Evolutionary conservation across 805 yeast species (phyloP), one percentile per base, ranked within the genome.

Genomic region (Candida berthetii): DNA sequence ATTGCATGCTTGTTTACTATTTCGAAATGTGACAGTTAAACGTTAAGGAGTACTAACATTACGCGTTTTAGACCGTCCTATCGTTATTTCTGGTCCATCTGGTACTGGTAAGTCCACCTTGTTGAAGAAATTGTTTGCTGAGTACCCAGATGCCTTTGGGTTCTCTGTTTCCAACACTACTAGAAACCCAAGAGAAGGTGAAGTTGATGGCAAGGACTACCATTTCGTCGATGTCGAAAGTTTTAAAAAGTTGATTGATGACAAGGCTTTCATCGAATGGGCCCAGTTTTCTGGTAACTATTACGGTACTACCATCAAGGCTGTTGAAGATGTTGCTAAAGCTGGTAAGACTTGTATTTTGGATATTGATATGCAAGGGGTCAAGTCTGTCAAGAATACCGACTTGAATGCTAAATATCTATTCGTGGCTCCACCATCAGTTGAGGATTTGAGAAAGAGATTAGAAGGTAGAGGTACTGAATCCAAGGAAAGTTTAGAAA

Each of bases 321-420:
- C 96, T 25, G 97, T 93, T 36, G 75, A 85, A 53, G 69, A 74
- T 36, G 73, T 67, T 34, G 63, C 71, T 27, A 64, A 65, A 40
- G 61, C 72, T 45, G 85, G 88, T 53, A 79, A 74, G 63, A 82
- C 82, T 40, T 93, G 98, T 70, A 82, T 93, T 48, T 73, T 93
- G 60, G 99, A 93, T 66, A 93, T 93, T 51, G 99, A 93, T 75
- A 90, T 91, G 97, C 98, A 93, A 69, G 99, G 99, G 51, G 99
- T 93, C 55, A 83, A 85, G 68, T 74, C 88, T 20, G 96, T 93
- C 49, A 93, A 93, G 68, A 67, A 78, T 42, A 78, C 96, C 15
- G 77, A 78, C 50, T 72, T 93, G 54, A 79, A 86, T 53, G 96
- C 99, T 24, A 76, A 90, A 62, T 93, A 62, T 64, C 68, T 93